Evolutionary conservation across 2,329 filamentous ascomycete species (phyloP).

Genomic region (Sordariomycetes sp.): DNA sequence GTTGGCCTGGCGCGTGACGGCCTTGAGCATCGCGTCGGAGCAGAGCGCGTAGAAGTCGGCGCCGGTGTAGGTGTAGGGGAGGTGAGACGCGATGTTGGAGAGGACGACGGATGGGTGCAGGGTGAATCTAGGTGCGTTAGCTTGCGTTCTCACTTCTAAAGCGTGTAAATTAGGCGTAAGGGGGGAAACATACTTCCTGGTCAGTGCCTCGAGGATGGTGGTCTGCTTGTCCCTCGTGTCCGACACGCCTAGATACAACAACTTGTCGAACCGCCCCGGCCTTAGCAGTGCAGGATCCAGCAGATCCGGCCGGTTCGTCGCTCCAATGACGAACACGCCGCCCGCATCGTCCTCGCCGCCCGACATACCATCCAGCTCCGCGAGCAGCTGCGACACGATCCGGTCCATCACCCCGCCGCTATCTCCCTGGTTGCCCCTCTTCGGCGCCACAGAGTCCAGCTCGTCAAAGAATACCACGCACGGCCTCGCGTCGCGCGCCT

Average conservation of each 20-base stretch:
- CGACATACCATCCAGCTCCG: constrained; percentile 96
- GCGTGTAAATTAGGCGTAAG: constrained; percentile 1
- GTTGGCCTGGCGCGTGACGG: constrained; percentile 81
- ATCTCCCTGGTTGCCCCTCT: constrained; percentile 93
- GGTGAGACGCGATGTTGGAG: constrained; percentile 56
- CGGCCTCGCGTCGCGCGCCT: constrained; percentile 73
- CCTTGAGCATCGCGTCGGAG: constrained; percentile 97
- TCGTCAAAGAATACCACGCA: constrained; percentile 94
- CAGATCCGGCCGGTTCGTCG: constrained; percentile 88
- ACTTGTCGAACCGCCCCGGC: constrained; percentile 92
- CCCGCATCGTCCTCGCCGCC: constrained; percentile 71
- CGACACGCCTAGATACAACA: constrained; percentile 92
- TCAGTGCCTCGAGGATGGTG: constrained; percentile 87
- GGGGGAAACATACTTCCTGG: constrained; percentile 59
- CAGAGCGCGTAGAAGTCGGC: constrained; percentile 96
- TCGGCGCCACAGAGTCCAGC: constrained; percentile 85
- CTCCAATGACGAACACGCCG: constrained; percentile 93
- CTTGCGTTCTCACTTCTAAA: background rate
- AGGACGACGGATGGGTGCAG: constrained; percentile 73
- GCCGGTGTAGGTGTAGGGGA: constrained; percentile 95
- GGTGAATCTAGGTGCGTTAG: constrained; percentile 56
- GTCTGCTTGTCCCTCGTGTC: constrained; percentile 96
- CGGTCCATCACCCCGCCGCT: constrained; percentile 97
- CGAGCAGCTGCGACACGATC: constrained; percentile 88
- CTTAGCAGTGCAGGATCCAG: constrained; percentile 82